A percentile compares a stretch with the other conserved stretches of the same genome.
These are phyloP conservation scores for Cyclospora cayetanensis DNA, from an alignment of 169 alveolate genomes.

Conservation along the genomic window DNA sequence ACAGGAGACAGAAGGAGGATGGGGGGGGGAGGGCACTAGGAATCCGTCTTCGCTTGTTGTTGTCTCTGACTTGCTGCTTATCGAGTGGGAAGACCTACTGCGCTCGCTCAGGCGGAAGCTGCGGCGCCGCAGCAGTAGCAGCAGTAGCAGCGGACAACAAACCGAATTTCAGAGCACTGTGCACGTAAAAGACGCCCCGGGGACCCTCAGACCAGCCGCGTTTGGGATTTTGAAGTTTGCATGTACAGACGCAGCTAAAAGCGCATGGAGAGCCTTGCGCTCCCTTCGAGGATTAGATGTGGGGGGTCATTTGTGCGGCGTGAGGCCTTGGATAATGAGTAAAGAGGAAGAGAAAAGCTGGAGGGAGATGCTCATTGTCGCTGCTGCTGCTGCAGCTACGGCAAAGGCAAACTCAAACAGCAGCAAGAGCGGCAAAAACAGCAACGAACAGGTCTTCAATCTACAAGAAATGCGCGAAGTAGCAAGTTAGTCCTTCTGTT, in stretches of 20 bases:
- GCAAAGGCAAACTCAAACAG: not conserved
- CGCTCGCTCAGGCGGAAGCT: slow-evolving; percentile 3
- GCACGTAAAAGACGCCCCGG: not conserved
- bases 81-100: slow-evolving; percentile 16
- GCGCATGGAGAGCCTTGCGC: not conserved
- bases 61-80: not conserved
- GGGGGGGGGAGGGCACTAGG: not conserved
- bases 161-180: not conserved
- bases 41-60: slow-evolving; percentile 5
- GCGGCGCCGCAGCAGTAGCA: slow-evolving; percentile 20
- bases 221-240: not conserved
- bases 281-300: not conserved
- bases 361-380: not conserved
- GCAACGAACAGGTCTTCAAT: not conserved
- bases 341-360: not conserved
- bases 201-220: not conserved
- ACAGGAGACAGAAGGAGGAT: not conserved
- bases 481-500: not conserved
- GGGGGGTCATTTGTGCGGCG: not conserved
- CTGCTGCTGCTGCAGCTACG: not conserved
- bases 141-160: not conserved
- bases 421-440: not conserved
- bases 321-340: not conserved
- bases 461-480: not conserved
- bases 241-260: not conserved